Percentiles rank a stretch among this genome's conserved stretches.
phyloP scores from a whole-genome alignment of 768 basidiomycete species.

The Boletus sp. region DNA sequence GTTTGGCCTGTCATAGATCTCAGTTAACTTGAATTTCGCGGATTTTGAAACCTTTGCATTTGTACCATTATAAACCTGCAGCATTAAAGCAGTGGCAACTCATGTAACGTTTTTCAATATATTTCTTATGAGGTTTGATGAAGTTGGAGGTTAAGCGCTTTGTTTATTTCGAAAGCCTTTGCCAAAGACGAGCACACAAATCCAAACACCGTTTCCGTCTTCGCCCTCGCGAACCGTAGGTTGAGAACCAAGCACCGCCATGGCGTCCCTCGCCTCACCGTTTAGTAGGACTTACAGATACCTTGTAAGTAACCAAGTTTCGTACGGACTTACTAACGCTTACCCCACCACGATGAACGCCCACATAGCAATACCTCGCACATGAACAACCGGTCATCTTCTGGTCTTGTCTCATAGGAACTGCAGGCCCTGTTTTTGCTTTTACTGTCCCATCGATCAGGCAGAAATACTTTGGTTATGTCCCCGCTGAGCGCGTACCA shows the following conservation, averaged over 20 bases:
- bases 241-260: constrained; percentile 4
- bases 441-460: constrained; percentile 79
- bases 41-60: neutral
- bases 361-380: constrained; percentile 75
- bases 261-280: constrained; percentile 31
- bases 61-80: neutral
- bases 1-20: neutral
- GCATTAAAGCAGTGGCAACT: neutral
- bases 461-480: constrained; percentile 63
- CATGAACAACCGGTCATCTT: constrained; percentile 92
- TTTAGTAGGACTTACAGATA: constrained; percentile 31
- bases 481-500: constrained; percentile 66
- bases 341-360: neutral
- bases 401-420: constrained; percentile 76
- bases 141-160: neutral
- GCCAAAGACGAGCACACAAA: constrained; percentile 24
- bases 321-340: neutral
- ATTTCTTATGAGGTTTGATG: too few species aligned
- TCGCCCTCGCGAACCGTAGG: constrained; percentile 2
- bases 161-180: constrained; percentile 26
- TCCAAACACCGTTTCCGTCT: constrained; percentile 21
- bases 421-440: constrained; percentile 73
- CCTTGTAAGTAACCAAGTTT: constrained; percentile 18
- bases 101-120: too few species aligned
- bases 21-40: neutral